phyloP scores from a whole-genome alignment of 2,329 filamentous ascomycete genomes.

The Aspergillus fijiensis region DNA sequence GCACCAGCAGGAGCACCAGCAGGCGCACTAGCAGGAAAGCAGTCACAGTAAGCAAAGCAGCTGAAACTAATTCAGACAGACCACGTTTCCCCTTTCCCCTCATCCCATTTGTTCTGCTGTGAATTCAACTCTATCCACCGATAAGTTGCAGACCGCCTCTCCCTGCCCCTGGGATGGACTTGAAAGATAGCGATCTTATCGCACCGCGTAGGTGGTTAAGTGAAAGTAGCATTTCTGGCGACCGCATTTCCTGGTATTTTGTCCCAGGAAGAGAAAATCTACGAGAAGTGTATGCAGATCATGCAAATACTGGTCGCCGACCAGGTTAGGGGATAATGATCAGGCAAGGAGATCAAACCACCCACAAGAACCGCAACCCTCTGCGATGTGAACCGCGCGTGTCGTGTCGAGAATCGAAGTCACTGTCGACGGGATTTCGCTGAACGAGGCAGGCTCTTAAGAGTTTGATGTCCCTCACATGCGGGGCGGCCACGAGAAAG shows the following conservation, averaged over 20 bases:
- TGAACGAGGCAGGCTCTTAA: not conserved
- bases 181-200: not conserved
- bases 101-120: not conserved
- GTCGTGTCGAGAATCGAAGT: too few relatives aligned
- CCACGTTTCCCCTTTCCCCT: not conserved
- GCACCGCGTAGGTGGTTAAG: not conserved
- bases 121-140: not conserved
- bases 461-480: not conserved
- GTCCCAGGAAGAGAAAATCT: too few relatives aligned
- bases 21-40: slow-evolving; percentile 1
- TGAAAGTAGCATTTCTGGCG: not conserved
- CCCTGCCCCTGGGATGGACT: not conserved
- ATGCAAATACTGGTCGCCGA: not conserved
- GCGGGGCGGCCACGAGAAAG: not conserved
- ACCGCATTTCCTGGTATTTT: not conserved
- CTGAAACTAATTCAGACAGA: not conserved
- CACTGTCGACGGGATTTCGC: too few relatives aligned
- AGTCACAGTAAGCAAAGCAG: not conserved
- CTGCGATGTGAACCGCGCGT: not conserved
- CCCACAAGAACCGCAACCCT: not conserved
- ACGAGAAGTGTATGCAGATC: not conserved
- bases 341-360: not conserved
- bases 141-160: not conserved
- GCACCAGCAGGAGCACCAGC: not conserved
- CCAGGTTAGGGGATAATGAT: not conserved